Percentiles rank a stretch among this genome's conserved stretches.
phyloP scores from a whole-genome alignment of 169 alveolate species.

The Plasmodium vinckei region DNA sequence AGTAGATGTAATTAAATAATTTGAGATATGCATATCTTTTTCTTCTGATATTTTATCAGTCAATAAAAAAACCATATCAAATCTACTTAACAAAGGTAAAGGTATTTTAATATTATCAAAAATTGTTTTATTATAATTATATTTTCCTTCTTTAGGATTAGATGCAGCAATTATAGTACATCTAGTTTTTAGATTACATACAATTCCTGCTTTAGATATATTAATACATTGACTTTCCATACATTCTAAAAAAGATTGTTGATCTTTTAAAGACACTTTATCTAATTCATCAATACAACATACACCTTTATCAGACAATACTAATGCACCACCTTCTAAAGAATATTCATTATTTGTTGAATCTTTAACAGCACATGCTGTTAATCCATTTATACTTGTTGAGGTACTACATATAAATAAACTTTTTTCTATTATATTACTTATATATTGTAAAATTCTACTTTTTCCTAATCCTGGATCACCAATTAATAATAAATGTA shows the following conservation, averaged over 20 bases:
- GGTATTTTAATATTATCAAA: slow-evolving; percentile 83
- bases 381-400: slow-evolving; percentile 91
- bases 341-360: slow-evolving; percentile 89
- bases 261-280: slow-evolving; percentile 85
- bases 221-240: slow-evolving; percentile 94
- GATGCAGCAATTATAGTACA: slow-evolving; percentile 83
- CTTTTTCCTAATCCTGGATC: slow-evolving; percentile 85
- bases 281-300: slow-evolving; percentile 96
- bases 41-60: slow-evolving; percentile 60
- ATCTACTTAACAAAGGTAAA: slow-evolving; percentile 86
- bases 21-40: slow-evolving; percentile 41
- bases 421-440: slow-evolving; percentile 76
- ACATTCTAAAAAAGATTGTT: slow-evolving; percentile 92
- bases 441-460: slow-evolving; percentile 76
- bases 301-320: slow-evolving; percentile 93
- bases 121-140: slow-evolving; percentile 67
- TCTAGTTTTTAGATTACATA: slow-evolving; percentile 82
- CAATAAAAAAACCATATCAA: slow-evolving; percentile 84
- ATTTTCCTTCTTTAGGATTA: slow-evolving; percentile 82
- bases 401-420: slow-evolving; percentile 87
- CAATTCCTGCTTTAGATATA: slow-evolving; percentile 88
- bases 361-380: slow-evolving; percentile 89
- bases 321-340: slow-evolving; percentile 95
- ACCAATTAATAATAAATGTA: slow-evolving; percentile 79
- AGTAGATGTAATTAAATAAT: slow-evolving; percentile 29